Conservation (phyloP, 2,329 filamentous ascomycete species). For the Penicillium hesseltinei region DNA sequence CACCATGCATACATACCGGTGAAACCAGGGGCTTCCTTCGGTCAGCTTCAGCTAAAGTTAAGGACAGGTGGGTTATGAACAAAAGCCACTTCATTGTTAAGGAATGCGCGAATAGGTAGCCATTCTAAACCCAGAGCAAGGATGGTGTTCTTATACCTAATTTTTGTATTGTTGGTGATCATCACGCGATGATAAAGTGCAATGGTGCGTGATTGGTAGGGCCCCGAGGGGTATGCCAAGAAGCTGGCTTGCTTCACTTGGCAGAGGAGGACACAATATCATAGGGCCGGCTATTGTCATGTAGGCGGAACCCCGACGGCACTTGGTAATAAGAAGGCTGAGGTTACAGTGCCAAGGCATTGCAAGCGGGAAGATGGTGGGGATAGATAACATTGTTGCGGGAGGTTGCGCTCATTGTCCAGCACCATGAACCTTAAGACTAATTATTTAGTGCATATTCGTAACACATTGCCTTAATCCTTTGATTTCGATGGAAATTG, state of each 20-base stretch:
- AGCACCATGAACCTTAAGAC: background rate
- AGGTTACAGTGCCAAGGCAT: conserved; percentile 18
- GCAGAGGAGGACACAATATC: conserved; percentile 4
- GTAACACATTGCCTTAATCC: background rate
- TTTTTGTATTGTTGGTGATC: background rate
- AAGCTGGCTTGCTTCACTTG: conserved; percentile 9
- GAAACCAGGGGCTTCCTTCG: conserved; percentile 16
- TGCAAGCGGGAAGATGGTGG: background rate
- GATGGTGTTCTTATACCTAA: conserved; percentile 3
- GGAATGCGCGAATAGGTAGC: background rate
- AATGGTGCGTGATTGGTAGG: conserved; percentile 5
- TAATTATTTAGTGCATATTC: background rate
- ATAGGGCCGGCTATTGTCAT: conserved; percentile 9
- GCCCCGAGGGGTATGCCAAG: conserved; percentile 8
- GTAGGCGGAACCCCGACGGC: conserved; percentile 19
- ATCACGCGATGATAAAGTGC: conserved; percentile 9
- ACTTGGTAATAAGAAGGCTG: conserved; percentile 10
- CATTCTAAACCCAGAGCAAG: background rate
- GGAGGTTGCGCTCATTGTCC: background rate
- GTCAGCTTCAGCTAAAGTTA: conserved; percentile 5
- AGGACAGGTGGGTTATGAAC: conserved; percentile 7
- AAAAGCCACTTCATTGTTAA: conserved; percentile 16
- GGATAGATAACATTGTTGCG: background rate
- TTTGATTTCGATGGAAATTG: background rate
- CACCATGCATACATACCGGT: conserved; percentile 10